A percentile compares a stretch with the other conserved stretches of the same genome.
phyloP scores from a whole-genome alignment of 106 monocot genomes.

The Dendrobium nobile region DNA sequence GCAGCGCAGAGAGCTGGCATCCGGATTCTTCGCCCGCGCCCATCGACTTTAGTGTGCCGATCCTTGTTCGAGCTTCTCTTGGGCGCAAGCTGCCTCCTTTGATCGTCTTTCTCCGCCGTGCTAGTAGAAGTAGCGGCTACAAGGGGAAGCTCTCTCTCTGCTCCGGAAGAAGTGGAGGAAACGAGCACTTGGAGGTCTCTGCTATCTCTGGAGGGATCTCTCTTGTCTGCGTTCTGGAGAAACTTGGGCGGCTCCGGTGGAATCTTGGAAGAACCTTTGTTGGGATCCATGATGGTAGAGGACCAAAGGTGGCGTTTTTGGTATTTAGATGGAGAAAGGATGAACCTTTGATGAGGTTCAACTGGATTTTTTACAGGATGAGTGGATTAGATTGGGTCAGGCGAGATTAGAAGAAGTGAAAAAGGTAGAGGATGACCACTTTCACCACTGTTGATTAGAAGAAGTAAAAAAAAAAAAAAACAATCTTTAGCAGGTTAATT shows the following conservation, averaged over 20 bases:
- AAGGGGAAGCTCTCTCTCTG: not conserved
- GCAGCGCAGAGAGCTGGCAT: slow-evolving; percentile 78
- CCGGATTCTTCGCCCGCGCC: slow-evolving; percentile 55
- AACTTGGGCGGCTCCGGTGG: slow-evolving; percentile 3
- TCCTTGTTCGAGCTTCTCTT: slow-evolving; percentile 69
- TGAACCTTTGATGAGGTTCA: not conserved
- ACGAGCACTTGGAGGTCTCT: not conserved
- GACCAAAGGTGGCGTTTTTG: not conserved
- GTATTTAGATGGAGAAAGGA: not conserved
- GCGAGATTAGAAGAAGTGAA: not conserved
- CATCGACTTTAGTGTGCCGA: slow-evolving; percentile 71
- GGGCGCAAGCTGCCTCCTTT: slow-evolving; percentile 34
- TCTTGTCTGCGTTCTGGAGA: slow-evolving; percentile 3
- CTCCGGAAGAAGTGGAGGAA: not conserved
- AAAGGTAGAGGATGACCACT: not conserved
- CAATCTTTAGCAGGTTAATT: not conserved
- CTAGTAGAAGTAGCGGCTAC: not conserved
- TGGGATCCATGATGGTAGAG: not conserved
- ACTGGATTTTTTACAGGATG: not conserved
- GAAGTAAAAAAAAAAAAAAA: not conserved
- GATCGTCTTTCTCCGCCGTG: slow-evolving; percentile 10
- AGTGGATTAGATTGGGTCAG: not conserved
- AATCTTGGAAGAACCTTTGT: not conserved
- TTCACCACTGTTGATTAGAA: not conserved
- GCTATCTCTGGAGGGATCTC: not conserved